phyloP scores from a whole-genome alignment of 768 basidiomycete species.

The Mycena amicta region DNA sequence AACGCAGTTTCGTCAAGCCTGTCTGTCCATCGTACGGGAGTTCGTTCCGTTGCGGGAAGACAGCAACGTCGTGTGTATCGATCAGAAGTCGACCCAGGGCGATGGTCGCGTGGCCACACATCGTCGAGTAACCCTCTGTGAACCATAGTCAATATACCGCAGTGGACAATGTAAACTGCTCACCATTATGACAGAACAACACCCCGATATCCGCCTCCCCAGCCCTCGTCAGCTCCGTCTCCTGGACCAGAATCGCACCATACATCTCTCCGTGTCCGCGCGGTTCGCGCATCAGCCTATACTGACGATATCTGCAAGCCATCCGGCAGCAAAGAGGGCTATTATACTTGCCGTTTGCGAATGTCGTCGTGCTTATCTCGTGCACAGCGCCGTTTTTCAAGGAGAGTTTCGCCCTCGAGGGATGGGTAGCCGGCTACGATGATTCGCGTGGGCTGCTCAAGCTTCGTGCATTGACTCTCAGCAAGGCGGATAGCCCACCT shows the following conservation, averaged over 20 bases:
- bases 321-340: no score
- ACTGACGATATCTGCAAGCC: no score
- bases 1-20: constrained; percentile 24
- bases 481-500: constrained; percentile 26
- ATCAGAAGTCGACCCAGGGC: constrained; percentile 43
- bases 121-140: constrained; percentile 44
- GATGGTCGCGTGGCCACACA: constrained; percentile 46
- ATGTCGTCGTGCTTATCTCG: constrained; percentile 31
- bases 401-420: constrained; percentile 34
- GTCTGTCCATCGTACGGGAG: constrained; percentile 25
- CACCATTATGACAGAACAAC: constrained; percentile 44
- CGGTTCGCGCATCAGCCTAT: constrained; percentile 43
- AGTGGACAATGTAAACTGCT: no score
- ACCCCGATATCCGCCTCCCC: constrained; percentile 44
- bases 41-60: constrained; percentile 33
- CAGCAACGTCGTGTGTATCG: constrained; percentile 34
- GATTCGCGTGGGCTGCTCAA: constrained; percentile 39
- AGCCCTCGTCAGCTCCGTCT: constrained; percentile 35
- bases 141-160: no score
- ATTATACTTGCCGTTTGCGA: no score
- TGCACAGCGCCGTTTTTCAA: constrained; percentile 38
- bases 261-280: constrained; percentile 45
- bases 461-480: background rate
- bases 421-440: constrained; percentile 36
- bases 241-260: constrained; percentile 38